Conservation (phyloP, 2,329 filamentous ascomycete genomes). For the Nothopassalora personata region DNA sequence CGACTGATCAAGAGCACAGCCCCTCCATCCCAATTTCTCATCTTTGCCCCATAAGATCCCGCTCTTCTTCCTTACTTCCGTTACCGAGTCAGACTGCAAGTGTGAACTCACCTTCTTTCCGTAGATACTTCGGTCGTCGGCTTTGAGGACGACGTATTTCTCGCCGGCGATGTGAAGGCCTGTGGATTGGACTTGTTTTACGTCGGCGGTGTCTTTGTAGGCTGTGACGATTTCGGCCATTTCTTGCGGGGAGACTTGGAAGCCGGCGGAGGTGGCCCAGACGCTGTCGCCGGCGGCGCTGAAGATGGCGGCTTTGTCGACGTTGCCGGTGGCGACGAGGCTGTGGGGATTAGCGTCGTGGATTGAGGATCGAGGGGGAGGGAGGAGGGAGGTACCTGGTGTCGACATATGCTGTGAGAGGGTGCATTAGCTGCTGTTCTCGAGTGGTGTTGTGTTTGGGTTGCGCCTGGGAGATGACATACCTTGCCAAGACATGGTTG, state of each 20-base stretch:
- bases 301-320: constrained; percentile 82
- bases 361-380: background rate
- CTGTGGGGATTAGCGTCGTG: constrained; percentile 42
- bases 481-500: constrained; percentile 73
- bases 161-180: constrained; percentile 72
- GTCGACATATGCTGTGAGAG: constrained; percentile 54
- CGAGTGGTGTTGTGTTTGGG: background rate
- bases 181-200: constrained; percentile 62
- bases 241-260: constrained; percentile 62
- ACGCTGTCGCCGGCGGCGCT: constrained; percentile 72
- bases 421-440: constrained; percentile 5
- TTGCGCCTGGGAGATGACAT: constrained; percentile 24
- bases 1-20: background rate
- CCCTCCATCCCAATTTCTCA: background rate
- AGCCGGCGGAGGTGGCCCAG: constrained; percentile 67
- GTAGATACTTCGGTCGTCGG: constrained; percentile 75
- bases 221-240: constrained; percentile 50
- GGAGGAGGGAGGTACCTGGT: constrained; percentile 45
- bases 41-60: background rate
- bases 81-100: background rate
- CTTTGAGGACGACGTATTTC: constrained; percentile 71
- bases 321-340: constrained; percentile 70
- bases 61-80: background rate
- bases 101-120: constrained; percentile 68
- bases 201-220: constrained; percentile 48